These are phyloP conservation scores for Tolypocladium ophioglossoides DNA, from an alignment of 2,329 filamentous ascomycete species.

Conservation along the genomic window DNA sequence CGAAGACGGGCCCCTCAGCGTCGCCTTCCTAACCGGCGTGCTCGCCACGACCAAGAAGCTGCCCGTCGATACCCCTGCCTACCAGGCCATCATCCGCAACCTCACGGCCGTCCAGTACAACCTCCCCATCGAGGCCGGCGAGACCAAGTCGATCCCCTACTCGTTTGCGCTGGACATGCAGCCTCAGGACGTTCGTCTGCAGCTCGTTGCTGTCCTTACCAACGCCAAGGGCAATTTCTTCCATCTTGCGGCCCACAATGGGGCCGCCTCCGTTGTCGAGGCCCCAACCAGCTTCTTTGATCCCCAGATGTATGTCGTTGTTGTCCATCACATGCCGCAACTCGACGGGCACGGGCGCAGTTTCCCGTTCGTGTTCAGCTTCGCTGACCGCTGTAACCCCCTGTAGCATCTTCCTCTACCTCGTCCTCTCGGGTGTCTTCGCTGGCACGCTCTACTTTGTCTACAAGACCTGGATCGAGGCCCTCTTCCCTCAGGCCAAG, in stretches of 20 bases:
- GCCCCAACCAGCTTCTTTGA: slow-evolving; percentile 86
- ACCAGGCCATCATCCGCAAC: slow-evolving; percentile 64
- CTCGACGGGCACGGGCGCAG: neutral
- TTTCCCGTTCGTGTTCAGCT: slow-evolving; percentile 12
- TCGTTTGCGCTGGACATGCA: slow-evolving; percentile 85
- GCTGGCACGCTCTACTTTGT: slow-evolving; percentile 83
- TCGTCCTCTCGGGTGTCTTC: slow-evolving; percentile 74
- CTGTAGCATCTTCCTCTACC: slow-evolving; percentile 86
- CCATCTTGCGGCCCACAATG: slow-evolving; percentile 71
- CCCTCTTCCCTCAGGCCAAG: slow-evolving; percentile 88
- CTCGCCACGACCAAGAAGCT: slow-evolving; percentile 49
- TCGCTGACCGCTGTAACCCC: slow-evolving; percentile 21
- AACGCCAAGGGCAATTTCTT: slow-evolving; percentile 58
- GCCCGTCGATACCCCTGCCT: slow-evolving; percentile 32
- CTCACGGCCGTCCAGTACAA: slow-evolving; percentile 68
- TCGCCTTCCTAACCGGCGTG: slow-evolving; percentile 68
- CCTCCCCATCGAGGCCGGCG: slow-evolving; percentile 62
- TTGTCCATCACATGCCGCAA: neutral
- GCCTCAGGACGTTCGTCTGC: slow-evolving; percentile 76
- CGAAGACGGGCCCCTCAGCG: slow-evolving; percentile 62
- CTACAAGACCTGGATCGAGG: slow-evolving; percentile 96
- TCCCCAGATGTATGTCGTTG: slow-evolving; percentile 69
- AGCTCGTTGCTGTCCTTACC: slow-evolving; percentile 64
- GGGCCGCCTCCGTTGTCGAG: slow-evolving; percentile 78
- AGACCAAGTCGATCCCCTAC: slow-evolving; percentile 69